Conservation (phyloP, 2,329 filamentous ascomycete species). For the Chrysoporthe cubensis region DNA sequence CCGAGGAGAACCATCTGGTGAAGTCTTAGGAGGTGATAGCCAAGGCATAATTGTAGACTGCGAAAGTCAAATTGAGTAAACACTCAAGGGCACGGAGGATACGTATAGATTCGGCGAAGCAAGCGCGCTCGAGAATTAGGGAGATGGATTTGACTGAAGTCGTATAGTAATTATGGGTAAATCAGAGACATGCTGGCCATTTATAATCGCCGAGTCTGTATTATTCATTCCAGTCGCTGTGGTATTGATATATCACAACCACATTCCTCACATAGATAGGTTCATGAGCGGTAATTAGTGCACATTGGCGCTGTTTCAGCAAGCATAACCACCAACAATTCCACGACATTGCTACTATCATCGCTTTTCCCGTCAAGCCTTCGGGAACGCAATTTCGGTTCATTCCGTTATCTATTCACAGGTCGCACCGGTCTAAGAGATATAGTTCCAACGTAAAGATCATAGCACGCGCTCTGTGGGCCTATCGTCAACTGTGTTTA, state of each 20-base stretch:
- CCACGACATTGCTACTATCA: not conserved
- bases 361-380: not conserved
- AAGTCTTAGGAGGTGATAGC: slow-evolving; percentile 19
- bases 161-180: not conserved
- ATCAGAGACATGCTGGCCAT: not conserved
- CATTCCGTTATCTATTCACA: not conserved
- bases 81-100: not conserved
- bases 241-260: not conserved
- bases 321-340: not conserved
- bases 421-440: not conserved
- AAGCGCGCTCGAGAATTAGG: not conserved
- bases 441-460: not conserved
- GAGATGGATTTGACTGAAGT: not conserved
- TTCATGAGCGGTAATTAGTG: not conserved
- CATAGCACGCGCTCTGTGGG: not conserved
- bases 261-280: not conserved
- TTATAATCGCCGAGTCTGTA: not conserved
- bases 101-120: not conserved
- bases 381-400: not conserved
- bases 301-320: not conserved
- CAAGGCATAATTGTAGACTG: slow-evolving; percentile 22
- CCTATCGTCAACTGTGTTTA: no score
- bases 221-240: slow-evolving; percentile 18
- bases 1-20: slow-evolving; percentile 16
- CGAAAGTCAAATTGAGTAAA: not conserved